Conservation (phyloP, 2,329 filamentous ascomycete species). For the Hypoxylon sp. region DNA sequence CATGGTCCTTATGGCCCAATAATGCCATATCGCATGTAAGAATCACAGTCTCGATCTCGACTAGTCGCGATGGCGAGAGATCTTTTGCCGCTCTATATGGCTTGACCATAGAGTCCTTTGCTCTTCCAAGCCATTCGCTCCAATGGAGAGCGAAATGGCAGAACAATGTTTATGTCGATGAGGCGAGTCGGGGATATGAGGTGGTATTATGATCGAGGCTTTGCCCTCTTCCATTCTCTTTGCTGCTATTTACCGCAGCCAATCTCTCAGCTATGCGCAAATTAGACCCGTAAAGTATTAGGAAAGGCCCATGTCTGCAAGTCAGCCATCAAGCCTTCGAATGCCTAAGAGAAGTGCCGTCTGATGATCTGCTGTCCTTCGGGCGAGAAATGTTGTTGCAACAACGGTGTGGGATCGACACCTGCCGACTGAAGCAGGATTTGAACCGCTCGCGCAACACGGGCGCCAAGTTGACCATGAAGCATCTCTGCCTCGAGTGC, state of each 20-base stretch:
- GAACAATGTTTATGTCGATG: neutral
- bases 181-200: neutral
- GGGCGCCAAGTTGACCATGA: conserved; percentile 83
- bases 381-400: conserved; percentile 77
- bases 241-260: conserved; percentile 23
- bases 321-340: neutral
- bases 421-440: conserved; percentile 79
- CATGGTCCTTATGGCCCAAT: conserved; percentile 9
- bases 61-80: conserved; percentile 23
- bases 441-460: conserved; percentile 84
- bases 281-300: neutral
- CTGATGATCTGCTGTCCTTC: conserved; percentile 86
- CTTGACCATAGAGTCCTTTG: conserved; percentile 6
- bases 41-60: conserved; percentile 17
- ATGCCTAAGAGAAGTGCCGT: conserved; percentile 78
- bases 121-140: conserved; percentile 7
- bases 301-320: neutral
- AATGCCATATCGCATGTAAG: conserved; percentile 14
- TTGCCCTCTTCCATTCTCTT: conserved; percentile 22
- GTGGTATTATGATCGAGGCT: conserved; percentile 25
- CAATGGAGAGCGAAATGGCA: conserved; percentile 1
- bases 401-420: conserved; percentile 80
- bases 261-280: conserved; percentile 1
- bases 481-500: conserved; percentile 92
- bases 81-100: conserved; percentile 19